Conservation (phyloP, 805 yeast genomes). For the Lipomyces yamadae region DNA sequence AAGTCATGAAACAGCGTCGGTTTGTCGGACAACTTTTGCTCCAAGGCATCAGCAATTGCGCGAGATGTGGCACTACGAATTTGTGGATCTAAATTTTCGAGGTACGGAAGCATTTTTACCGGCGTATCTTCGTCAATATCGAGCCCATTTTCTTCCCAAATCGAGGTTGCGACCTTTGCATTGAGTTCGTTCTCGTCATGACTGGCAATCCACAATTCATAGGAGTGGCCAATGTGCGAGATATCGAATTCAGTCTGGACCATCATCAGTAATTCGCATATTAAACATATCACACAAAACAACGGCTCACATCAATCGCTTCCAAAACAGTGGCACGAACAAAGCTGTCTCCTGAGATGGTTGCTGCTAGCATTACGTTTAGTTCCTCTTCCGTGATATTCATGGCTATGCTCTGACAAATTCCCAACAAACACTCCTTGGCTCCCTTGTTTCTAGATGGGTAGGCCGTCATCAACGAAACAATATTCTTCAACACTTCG, state of each 20-base stretch:
- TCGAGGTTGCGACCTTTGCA: slow-evolving; percentile 70
- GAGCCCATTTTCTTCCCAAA: slow-evolving; percentile 82
- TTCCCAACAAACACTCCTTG: slow-evolving; percentile 77
- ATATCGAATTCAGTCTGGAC: slow-evolving; percentile 62
- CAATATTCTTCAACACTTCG: slow-evolving; percentile 62
- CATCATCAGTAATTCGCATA: neutral
- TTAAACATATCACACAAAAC: neutral
- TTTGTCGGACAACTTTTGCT: slow-evolving; percentile 42
- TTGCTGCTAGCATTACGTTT: slow-evolving; percentile 57
- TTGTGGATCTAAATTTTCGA: slow-evolving; percentile 64
- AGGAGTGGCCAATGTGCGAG: slow-evolving; percentile 54
- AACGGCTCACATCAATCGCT: slow-evolving; percentile 43
- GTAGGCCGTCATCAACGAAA: slow-evolving; percentile 64
- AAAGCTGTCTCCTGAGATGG: slow-evolving; percentile 66
- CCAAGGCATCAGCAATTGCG: slow-evolving; percentile 66
- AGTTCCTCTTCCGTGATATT: slow-evolving; percentile 64
- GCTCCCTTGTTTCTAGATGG: slow-evolving; percentile 81
- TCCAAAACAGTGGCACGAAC: slow-evolving; percentile 83
- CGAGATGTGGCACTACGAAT: slow-evolving; percentile 74
- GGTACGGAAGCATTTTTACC: slow-evolving; percentile 53
- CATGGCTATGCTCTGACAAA: slow-evolving; percentile 76
- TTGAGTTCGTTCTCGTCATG: slow-evolving; percentile 72
- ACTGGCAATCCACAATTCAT: slow-evolving; percentile 76
- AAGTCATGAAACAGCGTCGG: slow-evolving; percentile 44
- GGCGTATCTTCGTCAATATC: slow-evolving; percentile 50